These are phyloP conservation scores for Eutypella sp. DNA, from an alignment of 2,329 filamentous ascomycete genomes.

Conservation along the genomic window DNA sequence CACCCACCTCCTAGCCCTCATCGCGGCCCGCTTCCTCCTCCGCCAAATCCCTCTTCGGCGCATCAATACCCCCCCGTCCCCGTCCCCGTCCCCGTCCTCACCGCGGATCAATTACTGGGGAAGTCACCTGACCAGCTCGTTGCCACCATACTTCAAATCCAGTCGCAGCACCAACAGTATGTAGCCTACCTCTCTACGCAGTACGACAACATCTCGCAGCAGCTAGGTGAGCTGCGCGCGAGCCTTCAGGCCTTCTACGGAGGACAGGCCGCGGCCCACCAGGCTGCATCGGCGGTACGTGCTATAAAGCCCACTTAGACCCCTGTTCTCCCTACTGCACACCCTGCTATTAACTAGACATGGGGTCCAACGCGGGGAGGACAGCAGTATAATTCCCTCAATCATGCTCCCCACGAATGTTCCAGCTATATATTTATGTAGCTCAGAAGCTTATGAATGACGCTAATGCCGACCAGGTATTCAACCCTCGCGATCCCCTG, in stretches of 20 bases:
- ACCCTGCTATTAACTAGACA: too few species aligned
- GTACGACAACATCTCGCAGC: conserved; percentile 28
- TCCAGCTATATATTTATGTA: too few species aligned
- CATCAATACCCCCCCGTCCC: conserved; percentile 19
- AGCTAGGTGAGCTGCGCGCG: conserved; percentile 29
- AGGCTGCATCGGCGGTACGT: conserved; percentile 28
- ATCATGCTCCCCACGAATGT: too few species aligned
- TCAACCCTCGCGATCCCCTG: conserved; percentile 17
- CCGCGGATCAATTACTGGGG: conserved; percentile 28
- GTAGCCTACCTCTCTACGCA: conserved; percentile 28
- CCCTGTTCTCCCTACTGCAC: too few species aligned
- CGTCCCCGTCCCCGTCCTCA: conserved; percentile 17
- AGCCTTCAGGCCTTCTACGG: conserved; percentile 19
- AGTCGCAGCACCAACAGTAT: conserved; percentile 29
- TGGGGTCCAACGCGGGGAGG: too few species aligned
- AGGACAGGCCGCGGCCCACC: conserved; percentile 23
- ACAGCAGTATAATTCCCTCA: too few species aligned
- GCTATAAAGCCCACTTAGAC: too few species aligned
- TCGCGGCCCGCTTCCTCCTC: conserved; percentile 8
- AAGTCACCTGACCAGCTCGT: conserved; percentile 31
- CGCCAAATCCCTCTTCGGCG: conserved; percentile 13
- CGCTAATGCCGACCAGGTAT: conserved; percentile 13
- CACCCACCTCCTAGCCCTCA: conserved; percentile 1
- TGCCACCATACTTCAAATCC: conserved; percentile 29
- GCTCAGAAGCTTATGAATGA: too few species aligned